phyloP scores from a whole-genome alignment of 1,284 basidiomycete species.

The Phylloporus sp. region DNA sequence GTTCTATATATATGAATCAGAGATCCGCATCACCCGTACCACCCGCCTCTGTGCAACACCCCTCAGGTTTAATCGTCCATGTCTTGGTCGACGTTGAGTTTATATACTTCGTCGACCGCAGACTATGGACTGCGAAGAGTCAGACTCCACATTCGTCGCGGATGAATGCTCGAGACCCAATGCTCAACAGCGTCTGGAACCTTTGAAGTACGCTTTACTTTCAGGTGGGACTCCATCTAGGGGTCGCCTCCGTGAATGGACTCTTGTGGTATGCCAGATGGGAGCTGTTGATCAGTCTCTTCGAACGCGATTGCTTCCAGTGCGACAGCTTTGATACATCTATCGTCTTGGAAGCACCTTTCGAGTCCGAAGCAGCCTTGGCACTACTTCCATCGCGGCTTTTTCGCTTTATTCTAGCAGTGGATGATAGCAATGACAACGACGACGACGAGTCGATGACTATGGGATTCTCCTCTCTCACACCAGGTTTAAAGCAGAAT shows the following conservation, averaged over 20 bases:
- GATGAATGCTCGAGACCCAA: conserved; percentile 18
- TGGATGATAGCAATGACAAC: conserved; percentile 8
- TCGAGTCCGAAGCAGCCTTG: not conserved
- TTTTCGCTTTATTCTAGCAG: conserved; percentile 21
- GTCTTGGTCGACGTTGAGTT: conserved; percentile 34
- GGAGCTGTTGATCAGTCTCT: conserved; percentile 36
- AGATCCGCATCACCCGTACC: conserved; percentile 10
- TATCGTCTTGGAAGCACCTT: not conserved
- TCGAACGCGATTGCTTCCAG: conserved; percentile 25
- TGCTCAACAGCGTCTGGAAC: not conserved
- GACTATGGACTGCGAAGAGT: conserved; percentile 33
- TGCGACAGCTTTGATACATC: conserved; percentile 2
- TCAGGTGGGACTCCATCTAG: conserved; percentile 15
- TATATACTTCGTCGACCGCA: conserved; percentile 26
- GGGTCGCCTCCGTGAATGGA: conserved; percentile 28
- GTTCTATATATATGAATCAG: conserved; percentile 59
- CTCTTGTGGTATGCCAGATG: conserved; percentile 41
- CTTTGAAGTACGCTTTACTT: not conserved
- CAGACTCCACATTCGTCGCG: conserved; percentile 37
- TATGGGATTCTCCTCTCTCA: conserved; percentile 35
- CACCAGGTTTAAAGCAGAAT: conserved; percentile 27
- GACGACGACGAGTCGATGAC: conserved; percentile 26
- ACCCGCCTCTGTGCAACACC: not conserved
- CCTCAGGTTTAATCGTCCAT: conserved; percentile 18
- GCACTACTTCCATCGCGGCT: conserved; percentile 11